A percentile compares a stretch with the other conserved stretches of the same genome.
Conservation (phyloP, 1,284 basidiomycete genomes). For the Puccinia hordei region DNA sequence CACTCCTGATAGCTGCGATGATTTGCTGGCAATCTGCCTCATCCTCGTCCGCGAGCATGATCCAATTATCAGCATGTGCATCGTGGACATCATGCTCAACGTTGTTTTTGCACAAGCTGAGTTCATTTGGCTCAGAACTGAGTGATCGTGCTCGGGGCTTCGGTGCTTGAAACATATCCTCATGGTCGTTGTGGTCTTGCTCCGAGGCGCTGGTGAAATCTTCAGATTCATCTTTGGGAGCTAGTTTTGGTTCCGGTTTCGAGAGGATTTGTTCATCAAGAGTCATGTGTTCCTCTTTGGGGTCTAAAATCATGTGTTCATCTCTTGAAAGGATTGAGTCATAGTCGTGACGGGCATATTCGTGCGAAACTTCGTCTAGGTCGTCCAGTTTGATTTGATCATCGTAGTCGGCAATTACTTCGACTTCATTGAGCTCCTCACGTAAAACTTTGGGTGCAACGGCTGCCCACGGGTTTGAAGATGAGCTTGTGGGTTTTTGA, state of each 20-base stretch:
- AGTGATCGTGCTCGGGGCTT: not conserved
- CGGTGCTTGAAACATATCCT: constrained; percentile 60
- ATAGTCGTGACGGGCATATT: not conserved
- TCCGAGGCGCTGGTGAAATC: constrained; percentile 67
- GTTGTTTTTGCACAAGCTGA: constrained; percentile 46
- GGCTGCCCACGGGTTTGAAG: constrained; percentile 9
- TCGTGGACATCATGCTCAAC: constrained; percentile 31
- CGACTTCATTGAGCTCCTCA: constrained; percentile 36
- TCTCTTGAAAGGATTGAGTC: not conserved
- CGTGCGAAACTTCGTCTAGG: not conserved
- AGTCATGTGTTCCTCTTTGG: not conserved
- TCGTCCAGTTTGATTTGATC: constrained; percentile 23
- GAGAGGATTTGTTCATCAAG: constrained; percentile 15
- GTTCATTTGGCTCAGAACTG: constrained; percentile 50
- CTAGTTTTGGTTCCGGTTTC: constrained; percentile 21
- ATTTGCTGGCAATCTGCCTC: constrained; percentile 56
- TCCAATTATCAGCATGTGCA: constrained; percentile 65
- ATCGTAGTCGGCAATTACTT: constrained; percentile 8
- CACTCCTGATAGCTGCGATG: constrained; percentile 58
- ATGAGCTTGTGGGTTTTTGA: constrained; percentile 24
- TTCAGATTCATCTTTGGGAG: constrained; percentile 32
- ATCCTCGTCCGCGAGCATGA: constrained; percentile 65
- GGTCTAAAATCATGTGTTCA: constrained; percentile 38
- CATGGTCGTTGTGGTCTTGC: constrained; percentile 64
- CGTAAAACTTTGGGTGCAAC: constrained; percentile 4